Evolutionary conservation across 768 basidiomycete species (phyloP).

Genomic region (Lyophyllum shimeji): DNA sequence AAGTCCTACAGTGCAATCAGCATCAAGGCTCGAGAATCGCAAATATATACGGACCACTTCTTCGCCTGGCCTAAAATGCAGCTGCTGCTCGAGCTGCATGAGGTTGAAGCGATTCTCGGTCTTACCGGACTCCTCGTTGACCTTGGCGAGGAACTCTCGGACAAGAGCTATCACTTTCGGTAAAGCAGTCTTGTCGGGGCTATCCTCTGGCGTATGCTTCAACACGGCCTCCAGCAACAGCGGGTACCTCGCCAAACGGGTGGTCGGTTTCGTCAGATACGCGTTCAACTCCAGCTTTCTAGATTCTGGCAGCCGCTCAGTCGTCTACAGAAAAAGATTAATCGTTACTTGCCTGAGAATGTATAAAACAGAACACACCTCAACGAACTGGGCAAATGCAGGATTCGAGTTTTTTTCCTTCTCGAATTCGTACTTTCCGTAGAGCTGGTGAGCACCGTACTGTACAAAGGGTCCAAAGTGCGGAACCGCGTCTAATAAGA

Average conservation of each 20-base stretch:
- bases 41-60: slow-evolving; percentile 63
- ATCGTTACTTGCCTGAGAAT: neutral
- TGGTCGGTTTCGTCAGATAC: slow-evolving; percentile 97
- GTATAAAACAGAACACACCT: slow-evolving; percentile 52
- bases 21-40: neutral
- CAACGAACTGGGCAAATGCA: slow-evolving; percentile 92
- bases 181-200: slow-evolving; percentile 76
- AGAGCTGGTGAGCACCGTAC: slow-evolving; percentile 95
- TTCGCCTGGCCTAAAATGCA: slow-evolving; percentile 88
- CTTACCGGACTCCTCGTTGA: slow-evolving; percentile 93
- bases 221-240: slow-evolving; percentile 87
- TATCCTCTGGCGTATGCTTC: slow-evolving; percentile 91
- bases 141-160: slow-evolving; percentile 79
- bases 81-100: slow-evolving; percentile 88
- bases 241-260: slow-evolving; percentile 95
- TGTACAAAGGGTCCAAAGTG: slow-evolving; percentile 91
- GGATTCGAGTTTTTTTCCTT: slow-evolving; percentile 95
- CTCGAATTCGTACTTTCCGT: slow-evolving; percentile 99
- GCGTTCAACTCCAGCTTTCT: slow-evolving; percentile 96
- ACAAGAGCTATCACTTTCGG: slow-evolving; percentile 77
- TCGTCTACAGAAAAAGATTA: slow-evolving; percentile 50
- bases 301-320: slow-evolving; percentile 92
- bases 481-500: slow-evolving; percentile 83
- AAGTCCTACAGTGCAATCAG: slow-evolving; percentile 58
- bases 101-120: slow-evolving; percentile 97